Conservation (phyloP, 73 alveolate genomes). For the Paramecium sexaurelia region DNA sequence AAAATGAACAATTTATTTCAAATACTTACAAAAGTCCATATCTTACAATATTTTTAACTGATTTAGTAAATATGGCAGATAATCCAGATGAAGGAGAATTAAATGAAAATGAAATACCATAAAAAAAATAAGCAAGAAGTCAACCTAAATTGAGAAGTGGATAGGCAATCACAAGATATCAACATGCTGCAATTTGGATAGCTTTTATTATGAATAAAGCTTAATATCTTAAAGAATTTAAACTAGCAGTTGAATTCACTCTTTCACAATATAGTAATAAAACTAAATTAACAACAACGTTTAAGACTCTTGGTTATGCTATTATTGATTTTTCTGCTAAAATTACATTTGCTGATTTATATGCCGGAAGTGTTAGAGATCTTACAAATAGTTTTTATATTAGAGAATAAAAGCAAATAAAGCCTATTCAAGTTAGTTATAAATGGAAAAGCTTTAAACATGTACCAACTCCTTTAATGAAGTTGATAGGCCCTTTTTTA, state of each 20-base stretch:
- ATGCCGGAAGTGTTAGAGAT: slow-evolving; percentile 41
- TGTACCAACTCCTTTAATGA: not conserved
- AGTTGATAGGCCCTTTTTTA: slow-evolving; percentile 1
- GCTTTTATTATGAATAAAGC: not conserved
- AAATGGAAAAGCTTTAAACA: not conserved
- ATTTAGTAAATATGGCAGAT: not conserved
- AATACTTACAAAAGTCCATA: not conserved
- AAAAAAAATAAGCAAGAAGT: not conserved
- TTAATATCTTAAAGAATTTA: not conserved
- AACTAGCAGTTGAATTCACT: not conserved
- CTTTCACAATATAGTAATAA: not conserved
- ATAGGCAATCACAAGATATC: not conserved
- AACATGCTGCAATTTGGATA: slow-evolving; percentile 15
- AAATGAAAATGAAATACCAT: not conserved
- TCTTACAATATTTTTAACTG: not conserved
- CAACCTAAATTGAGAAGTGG: not conserved
- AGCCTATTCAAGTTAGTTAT: not conserved
- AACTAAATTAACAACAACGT: not conserved
- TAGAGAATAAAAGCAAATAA: not conserved
- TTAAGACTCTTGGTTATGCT: slow-evolving; percentile 18
- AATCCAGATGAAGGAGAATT: not conserved
- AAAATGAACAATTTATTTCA: not conserved
- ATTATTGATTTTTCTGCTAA: slow-evolving; percentile 12
- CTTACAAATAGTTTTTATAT: not conserved
- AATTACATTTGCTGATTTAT: not conserved